Evolutionary conservation across 192 early-diverging fungal genomes (phyloP).

Genomic region (Backusella luteola): DNA sequence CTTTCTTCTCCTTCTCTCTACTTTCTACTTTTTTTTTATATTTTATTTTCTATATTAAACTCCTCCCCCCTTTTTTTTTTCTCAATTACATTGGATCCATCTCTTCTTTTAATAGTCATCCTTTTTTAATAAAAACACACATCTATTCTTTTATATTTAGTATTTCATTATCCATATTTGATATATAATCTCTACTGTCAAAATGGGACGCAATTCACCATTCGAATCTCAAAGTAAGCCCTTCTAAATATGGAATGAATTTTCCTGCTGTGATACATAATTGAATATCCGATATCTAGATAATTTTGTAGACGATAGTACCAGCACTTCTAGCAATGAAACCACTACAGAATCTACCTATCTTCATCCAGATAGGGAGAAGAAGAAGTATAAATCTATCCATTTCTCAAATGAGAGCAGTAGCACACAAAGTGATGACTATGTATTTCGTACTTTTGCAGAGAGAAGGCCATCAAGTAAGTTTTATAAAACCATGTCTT

Average conservation of each 20-base stretch:
- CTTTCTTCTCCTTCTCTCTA: not conserved
- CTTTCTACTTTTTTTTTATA: not conserved
- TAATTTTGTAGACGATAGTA: not conserved
- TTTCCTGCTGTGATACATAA: conserved; percentile 7
- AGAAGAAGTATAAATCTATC: not conserved
- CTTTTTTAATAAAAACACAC: not conserved
- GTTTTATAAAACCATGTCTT: not conserved
- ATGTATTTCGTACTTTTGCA: not conserved
- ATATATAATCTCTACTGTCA: not conserved
- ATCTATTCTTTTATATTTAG: not conserved
- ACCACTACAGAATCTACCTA: not conserved
- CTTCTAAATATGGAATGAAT: not conserved
- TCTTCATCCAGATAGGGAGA: not conserved
- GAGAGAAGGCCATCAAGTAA: not conserved
- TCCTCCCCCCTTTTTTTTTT: not conserved
- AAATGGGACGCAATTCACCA: not conserved
- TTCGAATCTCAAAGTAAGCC: not conserved
- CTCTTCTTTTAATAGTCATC: not conserved
- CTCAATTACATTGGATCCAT: not conserved
- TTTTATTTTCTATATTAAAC: not conserved
- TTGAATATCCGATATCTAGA: not conserved
- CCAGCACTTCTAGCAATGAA: not conserved
- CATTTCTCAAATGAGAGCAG: conserved; percentile 4
- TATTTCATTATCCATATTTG: not conserved
- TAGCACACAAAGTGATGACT: not conserved